A percentile compares a stretch with the other conserved stretches of the same genome.
phyloP scores from a whole-genome alignment of 805 yeast species.

The Spathaspora girioi region DNA sequence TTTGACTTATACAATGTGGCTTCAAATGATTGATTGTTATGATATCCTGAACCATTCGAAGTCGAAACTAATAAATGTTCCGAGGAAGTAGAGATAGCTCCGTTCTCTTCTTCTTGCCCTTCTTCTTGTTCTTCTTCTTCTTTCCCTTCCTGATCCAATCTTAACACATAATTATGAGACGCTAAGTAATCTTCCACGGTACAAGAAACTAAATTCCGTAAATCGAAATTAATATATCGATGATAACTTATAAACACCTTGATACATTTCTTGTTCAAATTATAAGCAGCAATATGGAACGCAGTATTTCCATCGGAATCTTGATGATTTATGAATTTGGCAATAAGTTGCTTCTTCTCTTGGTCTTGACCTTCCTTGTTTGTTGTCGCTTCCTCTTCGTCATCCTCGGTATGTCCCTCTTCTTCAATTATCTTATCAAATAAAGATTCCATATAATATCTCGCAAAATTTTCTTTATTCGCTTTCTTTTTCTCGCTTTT shows the following conservation, averaged over 20 bases:
- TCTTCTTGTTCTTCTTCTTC: background rate
- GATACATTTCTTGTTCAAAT: conserved; percentile 70
- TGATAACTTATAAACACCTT: conserved; percentile 83
- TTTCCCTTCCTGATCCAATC: conserved; percentile 15
- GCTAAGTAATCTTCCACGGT: conserved; percentile 43
- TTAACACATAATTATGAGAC: conserved; percentile 24
- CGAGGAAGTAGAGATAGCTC: background rate
- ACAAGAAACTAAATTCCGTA: conserved; percentile 41
- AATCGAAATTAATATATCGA: conserved; percentile 52
- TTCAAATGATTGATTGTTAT: conserved; percentile 29
- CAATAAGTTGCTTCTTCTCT: conserved; percentile 27
- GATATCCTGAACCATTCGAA: background rate
- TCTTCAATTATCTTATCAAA: conserved; percentile 29
- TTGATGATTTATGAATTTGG: conserved; percentile 70
- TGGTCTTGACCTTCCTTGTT: conserved; percentile 7
- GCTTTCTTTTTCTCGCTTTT: conserved; percentile 13
- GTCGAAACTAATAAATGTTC: background rate
- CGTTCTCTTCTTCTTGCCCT: conserved; percentile 1
- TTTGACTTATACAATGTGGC: conserved; percentile 34
- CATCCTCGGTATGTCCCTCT: conserved; percentile 15
- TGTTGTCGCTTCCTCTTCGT: conserved; percentile 7
- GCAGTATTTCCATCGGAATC: conserved; percentile 96
- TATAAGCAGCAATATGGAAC: conserved; percentile 79
- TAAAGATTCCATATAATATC: conserved; percentile 37
- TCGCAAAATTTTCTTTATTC: conserved; percentile 33